Base-by-base conservation (phyloP, 148 eudicot genomes). In the Rhododendron molle region DNA sequence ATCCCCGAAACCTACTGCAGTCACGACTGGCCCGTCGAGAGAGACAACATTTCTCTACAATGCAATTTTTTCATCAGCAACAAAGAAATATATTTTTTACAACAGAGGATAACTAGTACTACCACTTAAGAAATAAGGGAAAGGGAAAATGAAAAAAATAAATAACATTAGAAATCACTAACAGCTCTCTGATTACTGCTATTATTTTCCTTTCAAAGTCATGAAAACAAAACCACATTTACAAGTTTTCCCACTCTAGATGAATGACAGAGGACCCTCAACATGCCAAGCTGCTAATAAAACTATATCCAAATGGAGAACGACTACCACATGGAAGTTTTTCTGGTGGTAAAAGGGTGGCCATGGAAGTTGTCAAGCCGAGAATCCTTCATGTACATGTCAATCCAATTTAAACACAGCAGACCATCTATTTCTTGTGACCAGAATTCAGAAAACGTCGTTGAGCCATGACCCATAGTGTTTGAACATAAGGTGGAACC, bases 21-120 rank as follows among this genome's bases (percentile, higher is more conserved):
- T 95, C 81, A 97, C 98, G 80, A 94, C 98, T 85, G 96, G 99
- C 34, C 99, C 98, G 82, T 93, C 98, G 88, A 97, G 99, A 69
- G 94, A 94, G 84, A 97, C 71, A 81, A 95, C 89, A 76, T 90
- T 71, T 86, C 87, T 95, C 99, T 97, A 87, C 90, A 90, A 85
- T 47, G 38, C 36, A 84, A 58, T 76, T 74, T 65, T 71, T 30
- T 32, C 38, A 32, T 71, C 21, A 71, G 74, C 20, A 12, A 67
- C 34, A 26, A 67, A n/a, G 73, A 11, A 26, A 67, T 11, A 26
- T 67, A 11, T 67, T 26, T 67, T n/a, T n/a, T 56, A 15, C 6
- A 52, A 52, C 56, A 52, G 56, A 52, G 56, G 18, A 52, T 52
- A 52, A 52, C 56, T 18, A 62, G 71, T 23, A 69, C 74, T 69